These are phyloP conservation scores for Linnemannia hyalina DNA, from an alignment of 192 early-diverging fungal species.

Conservation along the genomic window DNA sequence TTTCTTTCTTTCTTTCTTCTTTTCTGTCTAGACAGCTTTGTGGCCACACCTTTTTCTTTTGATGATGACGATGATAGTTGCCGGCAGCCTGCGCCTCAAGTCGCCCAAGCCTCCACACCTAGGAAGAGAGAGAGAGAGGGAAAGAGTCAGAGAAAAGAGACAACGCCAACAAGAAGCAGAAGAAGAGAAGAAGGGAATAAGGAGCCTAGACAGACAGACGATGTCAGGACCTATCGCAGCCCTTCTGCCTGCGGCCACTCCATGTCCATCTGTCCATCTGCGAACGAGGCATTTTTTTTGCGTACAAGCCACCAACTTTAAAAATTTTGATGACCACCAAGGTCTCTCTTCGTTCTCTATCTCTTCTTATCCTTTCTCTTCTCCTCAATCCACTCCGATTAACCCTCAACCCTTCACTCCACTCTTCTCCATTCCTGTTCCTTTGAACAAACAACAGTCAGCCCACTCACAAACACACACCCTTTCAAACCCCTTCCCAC, in stretches of 20 bases:
- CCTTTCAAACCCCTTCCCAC: neutral
- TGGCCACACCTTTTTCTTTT: neutral
- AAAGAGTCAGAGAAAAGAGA: neutral
- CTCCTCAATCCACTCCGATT: neutral
- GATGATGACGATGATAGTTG: neutral
- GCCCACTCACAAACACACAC: neutral
- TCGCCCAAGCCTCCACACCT: neutral
- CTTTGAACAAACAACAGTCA: neutral
- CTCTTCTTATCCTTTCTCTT: neutral
- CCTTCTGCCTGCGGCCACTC: neutral
- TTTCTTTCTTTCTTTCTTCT: neutral
- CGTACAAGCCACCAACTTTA: conserved; percentile 4
- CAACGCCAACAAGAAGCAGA: too few relatives aligned
- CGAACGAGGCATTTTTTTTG: conserved; percentile 5
- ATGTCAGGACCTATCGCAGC: neutral
- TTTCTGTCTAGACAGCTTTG: neutral
- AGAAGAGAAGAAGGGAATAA: too few relatives aligned
- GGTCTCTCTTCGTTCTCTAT: neutral
- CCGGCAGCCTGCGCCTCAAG: neutral
- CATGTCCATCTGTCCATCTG: neutral
- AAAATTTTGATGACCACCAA: neutral
- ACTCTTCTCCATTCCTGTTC: neutral
- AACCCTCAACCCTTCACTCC: neutral
- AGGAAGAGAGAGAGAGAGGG: neutral
- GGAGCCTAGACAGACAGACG: too few relatives aligned